phyloP scores from a whole-genome alignment of 108 stramenopile species.

The Fistulifera solaris region DNA sequence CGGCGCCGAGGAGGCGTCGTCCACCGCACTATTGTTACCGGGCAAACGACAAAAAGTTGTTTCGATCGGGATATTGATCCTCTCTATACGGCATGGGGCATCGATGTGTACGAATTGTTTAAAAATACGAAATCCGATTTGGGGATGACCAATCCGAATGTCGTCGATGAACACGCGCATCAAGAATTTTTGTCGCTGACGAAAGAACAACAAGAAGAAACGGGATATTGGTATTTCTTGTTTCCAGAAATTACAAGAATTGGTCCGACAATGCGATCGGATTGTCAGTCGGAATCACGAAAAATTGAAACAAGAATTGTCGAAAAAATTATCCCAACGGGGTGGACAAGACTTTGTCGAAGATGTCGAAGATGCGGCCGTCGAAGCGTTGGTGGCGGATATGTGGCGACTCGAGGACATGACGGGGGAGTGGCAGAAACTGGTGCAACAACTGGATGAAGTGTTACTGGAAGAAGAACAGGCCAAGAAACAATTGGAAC shows the following conservation, averaged over 20 bases:
- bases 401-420: constrained; percentile 48
- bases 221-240: constrained; percentile 66
- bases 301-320: constrained; percentile 65
- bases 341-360: constrained; percentile 42
- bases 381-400: constrained; percentile 45
- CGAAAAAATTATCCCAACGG: constrained; percentile 38
- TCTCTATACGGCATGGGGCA: constrained; percentile 82
- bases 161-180: constrained; percentile 55
- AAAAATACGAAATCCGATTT: constrained; percentile 82
- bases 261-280: constrained; percentile 71
- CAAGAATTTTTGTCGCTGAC: constrained; percentile 54
- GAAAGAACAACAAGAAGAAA: constrained; percentile 61
- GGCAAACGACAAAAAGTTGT: constrained; percentile 52
- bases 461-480: constrained; percentile 11
- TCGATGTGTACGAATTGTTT: constrained; percentile 82
- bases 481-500: constrained; percentile 10
- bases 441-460: constrained; percentile 16
- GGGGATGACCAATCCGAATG: constrained; percentile 52
- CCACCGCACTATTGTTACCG: constrained; percentile 23
- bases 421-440: constrained; percentile 18
- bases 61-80: constrained; percentile 80
- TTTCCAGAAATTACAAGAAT: constrained; percentile 58
- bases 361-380: constrained; percentile 42
- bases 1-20: constrained; percentile 8
- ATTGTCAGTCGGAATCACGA: constrained; percentile 69